A percentile compares a stretch with the other conserved stretches of the same genome.
These are phyloP conservation scores for Venturia carpophila DNA, from an alignment of 2,329 filamentous ascomycete genomes.

Conservation along the genomic window DNA sequence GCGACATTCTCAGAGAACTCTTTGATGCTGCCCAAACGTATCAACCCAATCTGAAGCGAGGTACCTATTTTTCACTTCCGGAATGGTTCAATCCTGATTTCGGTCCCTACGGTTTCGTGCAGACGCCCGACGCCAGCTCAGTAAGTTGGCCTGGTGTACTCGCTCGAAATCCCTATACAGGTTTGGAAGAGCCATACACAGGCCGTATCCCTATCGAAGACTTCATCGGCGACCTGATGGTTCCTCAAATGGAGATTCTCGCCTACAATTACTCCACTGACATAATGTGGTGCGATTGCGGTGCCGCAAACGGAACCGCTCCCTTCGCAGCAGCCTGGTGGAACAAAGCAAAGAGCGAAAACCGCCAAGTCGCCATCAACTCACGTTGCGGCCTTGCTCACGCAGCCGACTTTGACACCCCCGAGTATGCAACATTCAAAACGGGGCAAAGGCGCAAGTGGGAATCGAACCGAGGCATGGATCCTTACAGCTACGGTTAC, in stretches of 20 bases:
- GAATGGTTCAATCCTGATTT: conserved; percentile 43
- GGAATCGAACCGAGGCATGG: conserved; percentile 54
- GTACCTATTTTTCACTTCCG: conserved; percentile 39
- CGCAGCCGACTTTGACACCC: conserved; percentile 52
- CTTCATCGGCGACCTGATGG: conserved; percentile 36
- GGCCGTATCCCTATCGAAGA: conserved; percentile 37
- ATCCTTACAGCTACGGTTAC: conserved; percentile 53
- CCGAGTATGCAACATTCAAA: conserved; percentile 41
- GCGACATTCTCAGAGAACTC: conserved; percentile 36
- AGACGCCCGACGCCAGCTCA: not conserved
- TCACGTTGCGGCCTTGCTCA: conserved; percentile 45
- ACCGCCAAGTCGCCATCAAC: conserved; percentile 48
- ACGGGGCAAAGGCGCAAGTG: conserved; percentile 47
- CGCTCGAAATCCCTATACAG: conserved; percentile 40
- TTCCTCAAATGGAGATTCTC: conserved; percentile 39
- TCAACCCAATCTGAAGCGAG: conserved; percentile 38
- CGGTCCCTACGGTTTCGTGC: conserved; percentile 32
- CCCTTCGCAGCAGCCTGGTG: conserved; percentile 38
- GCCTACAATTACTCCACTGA: conserved; percentile 36
- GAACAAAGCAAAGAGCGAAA: conserved; percentile 33
- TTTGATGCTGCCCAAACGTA: conserved; percentile 38
- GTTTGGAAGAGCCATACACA: conserved; percentile 36
- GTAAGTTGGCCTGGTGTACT: conserved; percentile 35
- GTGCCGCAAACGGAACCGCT: conserved; percentile 37
- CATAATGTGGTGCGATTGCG: conserved; percentile 44